Conservation (phyloP, 306 rosid genomes). For the Cucurbita moschata region DNA sequence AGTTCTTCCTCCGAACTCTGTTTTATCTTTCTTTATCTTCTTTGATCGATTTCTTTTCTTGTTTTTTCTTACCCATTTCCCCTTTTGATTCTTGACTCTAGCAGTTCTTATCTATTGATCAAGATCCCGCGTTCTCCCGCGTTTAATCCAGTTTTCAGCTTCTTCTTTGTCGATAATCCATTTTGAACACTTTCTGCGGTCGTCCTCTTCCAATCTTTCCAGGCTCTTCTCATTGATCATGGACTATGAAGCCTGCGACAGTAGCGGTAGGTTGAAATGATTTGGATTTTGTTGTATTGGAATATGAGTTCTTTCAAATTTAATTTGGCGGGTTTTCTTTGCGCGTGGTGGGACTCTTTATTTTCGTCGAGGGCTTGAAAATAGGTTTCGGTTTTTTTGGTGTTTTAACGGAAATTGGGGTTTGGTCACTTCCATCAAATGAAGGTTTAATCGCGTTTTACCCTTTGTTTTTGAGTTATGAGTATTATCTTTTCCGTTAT, state of each 20-base stretch:
- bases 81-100: background rate
- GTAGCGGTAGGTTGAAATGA: constrained; percentile 2
- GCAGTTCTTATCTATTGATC: background rate
- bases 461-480: background rate
- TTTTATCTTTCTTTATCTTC: background rate
- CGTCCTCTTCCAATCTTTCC: background rate
- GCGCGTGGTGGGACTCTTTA: background rate
- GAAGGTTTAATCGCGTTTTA: background rate
- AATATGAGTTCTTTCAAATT: background rate
- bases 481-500: background rate
- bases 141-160: background rate
- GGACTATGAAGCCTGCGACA: constrained; percentile 11
- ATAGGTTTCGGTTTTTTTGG: background rate
- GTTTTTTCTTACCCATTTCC: background rate
- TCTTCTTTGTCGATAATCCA: background rate
- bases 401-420: background rate
- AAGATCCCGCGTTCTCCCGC: background rate
- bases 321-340: background rate
- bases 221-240: constrained; percentile 4
- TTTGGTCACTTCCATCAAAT: background rate
- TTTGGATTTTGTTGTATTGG: background rate
- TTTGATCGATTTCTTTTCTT: background rate
- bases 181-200: background rate
- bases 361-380: background rate
- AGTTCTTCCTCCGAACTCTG: background rate